Percentiles rank a stretch among this genome's conserved stretches.
phyloP scores from a whole-genome alignment of 495 filamentous ascomycete genomes.

The Oidiodendron maius region DNA sequence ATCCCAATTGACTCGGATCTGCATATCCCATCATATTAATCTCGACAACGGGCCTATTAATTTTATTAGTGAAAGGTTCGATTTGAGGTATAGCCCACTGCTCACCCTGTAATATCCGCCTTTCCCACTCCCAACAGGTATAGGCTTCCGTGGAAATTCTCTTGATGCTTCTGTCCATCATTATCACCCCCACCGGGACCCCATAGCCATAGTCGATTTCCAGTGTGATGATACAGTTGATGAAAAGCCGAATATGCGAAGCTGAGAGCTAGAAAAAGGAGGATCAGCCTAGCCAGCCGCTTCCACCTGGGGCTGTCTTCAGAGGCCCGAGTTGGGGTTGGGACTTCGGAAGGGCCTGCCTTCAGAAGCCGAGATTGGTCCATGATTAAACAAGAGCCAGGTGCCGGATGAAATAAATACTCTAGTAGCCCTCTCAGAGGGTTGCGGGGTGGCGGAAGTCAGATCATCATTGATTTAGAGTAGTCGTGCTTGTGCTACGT shows the following conservation, averaged over 20 bases:
- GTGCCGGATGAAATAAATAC: neutral
- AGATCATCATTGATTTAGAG: no score
- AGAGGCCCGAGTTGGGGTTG: neutral
- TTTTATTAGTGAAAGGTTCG: slow-evolving; percentile 6
- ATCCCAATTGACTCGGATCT: slow-evolving; percentile 75
- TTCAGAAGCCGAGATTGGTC: slow-evolving; percentile 3
- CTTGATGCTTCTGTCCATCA: neutral
- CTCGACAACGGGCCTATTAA: slow-evolving; percentile 72
- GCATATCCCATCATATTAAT: slow-evolving; percentile 93
- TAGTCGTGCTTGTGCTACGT: neutral
- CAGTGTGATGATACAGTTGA: neutral
- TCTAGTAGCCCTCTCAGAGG: neutral
- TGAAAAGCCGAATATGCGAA: slow-evolving; percentile 1
- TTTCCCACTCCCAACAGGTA: slow-evolving; percentile 91
- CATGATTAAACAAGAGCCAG: slow-evolving; percentile 7
- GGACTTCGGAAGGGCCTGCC: slow-evolving; percentile 13
- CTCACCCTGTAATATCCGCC: slow-evolving; percentile 88
- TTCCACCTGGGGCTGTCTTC: neutral
- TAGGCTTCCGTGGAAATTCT: slow-evolving; percentile 28
- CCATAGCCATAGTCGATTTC: neutral
- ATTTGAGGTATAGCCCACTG: neutral
- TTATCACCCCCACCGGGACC: neutral
- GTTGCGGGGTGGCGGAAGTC: neutral
- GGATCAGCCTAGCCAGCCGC: neutral
- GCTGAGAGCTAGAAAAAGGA: neutral